Evolutionary conservation across 2,329 filamentous ascomycete species (phyloP).

Genomic region (Aureobasidium sp.): DNA sequence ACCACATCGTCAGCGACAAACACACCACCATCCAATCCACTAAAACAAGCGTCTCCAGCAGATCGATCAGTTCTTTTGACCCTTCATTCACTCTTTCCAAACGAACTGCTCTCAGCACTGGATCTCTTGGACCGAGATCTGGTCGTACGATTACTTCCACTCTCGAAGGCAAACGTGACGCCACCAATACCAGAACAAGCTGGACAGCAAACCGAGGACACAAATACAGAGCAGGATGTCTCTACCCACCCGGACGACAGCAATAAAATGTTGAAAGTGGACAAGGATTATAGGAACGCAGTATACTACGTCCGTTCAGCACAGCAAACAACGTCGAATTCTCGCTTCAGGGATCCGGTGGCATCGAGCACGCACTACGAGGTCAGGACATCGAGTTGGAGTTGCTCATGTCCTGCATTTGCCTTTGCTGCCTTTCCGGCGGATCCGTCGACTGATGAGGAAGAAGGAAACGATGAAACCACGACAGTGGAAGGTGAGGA

Average conservation of each 20-base stretch:
- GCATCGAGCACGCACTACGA: constrained; percentile 52
- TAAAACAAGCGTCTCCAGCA: constrained; percentile 24
- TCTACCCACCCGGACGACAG: background rate
- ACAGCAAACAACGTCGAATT: constrained; percentile 28
- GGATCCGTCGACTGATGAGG: background rate
- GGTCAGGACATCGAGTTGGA: constrained; percentile 71
- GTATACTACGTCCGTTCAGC: constrained; percentile 59
- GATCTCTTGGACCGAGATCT: constrained; percentile 77
- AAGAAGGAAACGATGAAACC: background rate
- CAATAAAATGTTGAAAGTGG: background rate
- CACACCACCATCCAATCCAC: constrained; percentile 35
- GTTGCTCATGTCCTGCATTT: constrained; percentile 84
- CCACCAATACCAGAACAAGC: background rate
- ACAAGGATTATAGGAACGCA: constrained; percentile 17
- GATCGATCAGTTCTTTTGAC: constrained; percentile 56
- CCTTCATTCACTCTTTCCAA: constrained; percentile 78
- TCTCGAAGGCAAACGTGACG: background rate
- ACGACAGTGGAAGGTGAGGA: background rate
- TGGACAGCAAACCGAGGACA: background rate
- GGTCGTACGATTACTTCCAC: constrained; percentile 47
- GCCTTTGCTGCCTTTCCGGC: constrained; percentile 60
- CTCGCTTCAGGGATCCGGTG: constrained; percentile 14
- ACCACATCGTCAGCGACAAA: background rate
- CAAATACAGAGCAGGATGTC: background rate
- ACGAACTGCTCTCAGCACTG: constrained; percentile 72